These are phyloP conservation scores for Chalciporus sphaerocephalus DNA, from an alignment of 768 basidiomycete species.

Conservation along the genomic window DNA sequence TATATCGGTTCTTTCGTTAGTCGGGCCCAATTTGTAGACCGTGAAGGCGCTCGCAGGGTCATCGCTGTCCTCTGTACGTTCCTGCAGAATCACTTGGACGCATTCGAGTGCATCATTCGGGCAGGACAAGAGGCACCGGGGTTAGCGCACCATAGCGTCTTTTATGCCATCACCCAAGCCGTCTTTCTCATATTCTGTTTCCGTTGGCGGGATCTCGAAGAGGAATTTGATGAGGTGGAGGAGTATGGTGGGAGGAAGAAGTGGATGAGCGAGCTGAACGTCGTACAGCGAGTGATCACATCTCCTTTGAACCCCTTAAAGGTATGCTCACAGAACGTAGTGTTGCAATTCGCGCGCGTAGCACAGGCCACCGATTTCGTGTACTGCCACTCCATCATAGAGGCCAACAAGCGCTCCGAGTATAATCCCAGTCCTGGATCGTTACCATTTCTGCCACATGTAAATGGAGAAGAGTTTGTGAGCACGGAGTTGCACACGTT, in stretches of 20 bases:
- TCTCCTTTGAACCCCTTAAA: slow-evolving; percentile 88
- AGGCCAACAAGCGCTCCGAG: slow-evolving; percentile 75
- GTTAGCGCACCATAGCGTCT: slow-evolving; percentile 58
- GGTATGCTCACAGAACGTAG: slow-evolving; percentile 87
- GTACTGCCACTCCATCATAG: slow-evolving; percentile 91
- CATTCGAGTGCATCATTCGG: slow-evolving; percentile 50
- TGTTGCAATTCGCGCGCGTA: slow-evolving; percentile 88
- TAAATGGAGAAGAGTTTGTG: slow-evolving; percentile 34
- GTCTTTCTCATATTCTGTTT: slow-evolving; percentile 98
- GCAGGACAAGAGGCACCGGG: slow-evolving; percentile 32
- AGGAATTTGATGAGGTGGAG: slow-evolving; percentile 54
- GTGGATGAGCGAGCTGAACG: slow-evolving; percentile 81
- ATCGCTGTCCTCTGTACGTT: slow-evolving; percentile 85
- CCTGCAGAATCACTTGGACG: slow-evolving; percentile 70
- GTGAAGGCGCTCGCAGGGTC: slow-evolving; percentile 66
- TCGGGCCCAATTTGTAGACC: slow-evolving; percentile 81
- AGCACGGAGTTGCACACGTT: slow-evolving; percentile 83
- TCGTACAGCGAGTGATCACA: slow-evolving; percentile 74
- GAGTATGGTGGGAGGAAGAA: slow-evolving; percentile 50
- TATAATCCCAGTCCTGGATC: slow-evolving; percentile 32
- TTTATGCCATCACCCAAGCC: slow-evolving; percentile 90
- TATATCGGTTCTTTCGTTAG: slow-evolving; percentile 93
- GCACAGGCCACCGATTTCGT: slow-evolving; percentile 87
- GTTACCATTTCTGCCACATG: slow-evolving; percentile 15
- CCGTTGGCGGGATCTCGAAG: slow-evolving; percentile 84